Evolutionary conservation across 208 protist species (phyloP), one percentile per base, ranked within the genome.

Genomic region (Herpetomonas samuelpessoai): DNA sequence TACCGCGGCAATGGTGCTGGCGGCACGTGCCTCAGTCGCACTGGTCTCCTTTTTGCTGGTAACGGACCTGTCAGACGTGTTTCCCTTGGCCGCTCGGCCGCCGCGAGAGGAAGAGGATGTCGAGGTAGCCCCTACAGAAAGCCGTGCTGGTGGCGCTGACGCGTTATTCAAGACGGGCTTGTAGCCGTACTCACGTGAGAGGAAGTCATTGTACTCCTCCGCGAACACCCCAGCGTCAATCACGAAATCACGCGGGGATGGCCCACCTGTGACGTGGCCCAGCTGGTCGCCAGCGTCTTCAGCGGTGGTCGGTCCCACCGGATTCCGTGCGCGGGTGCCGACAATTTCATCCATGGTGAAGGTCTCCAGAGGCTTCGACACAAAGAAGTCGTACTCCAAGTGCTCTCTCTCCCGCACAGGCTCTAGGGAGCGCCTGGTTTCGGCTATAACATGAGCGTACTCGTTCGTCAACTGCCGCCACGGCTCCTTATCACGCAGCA

Each of bases 191-290:
- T 83, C 81, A 38, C 62, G 74, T 44, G 77, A 75, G 12, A 96
- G 71, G 41, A 68, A 65, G 54, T 80, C 70, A 63, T 93, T 92
- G 71, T 92, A 81, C 29, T 81, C 62, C 10, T 65, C 59, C n/a
- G 83, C 80, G 39, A 96, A 96, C 22, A 30, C 64, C 19, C 83
- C 65, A 0, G 86, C 80, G 58, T 96, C 85, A 62, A 96, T 91
- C 63, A 89, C 64, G 58, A 82, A 87, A 3, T 65, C 62, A 53
- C 66, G 65, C 27, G 55, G 45, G 1, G 16, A 1, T 7, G 25
- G 18, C 12, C 26, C 62, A 31, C 49, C 51, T 0, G 52, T 47
- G 60, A 46, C 19, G 7, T 9, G 16, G 41, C 39, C 52, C 19
- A 56, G 56, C 38, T 41, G 55, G 0, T 46, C 56, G 0, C 19